A percentile compares a stretch with the other conserved stretches of the same genome.
Evolutionary conservation across 805 yeast genomes (phyloP).

Genomic region (Yarrowia sp.): DNA sequence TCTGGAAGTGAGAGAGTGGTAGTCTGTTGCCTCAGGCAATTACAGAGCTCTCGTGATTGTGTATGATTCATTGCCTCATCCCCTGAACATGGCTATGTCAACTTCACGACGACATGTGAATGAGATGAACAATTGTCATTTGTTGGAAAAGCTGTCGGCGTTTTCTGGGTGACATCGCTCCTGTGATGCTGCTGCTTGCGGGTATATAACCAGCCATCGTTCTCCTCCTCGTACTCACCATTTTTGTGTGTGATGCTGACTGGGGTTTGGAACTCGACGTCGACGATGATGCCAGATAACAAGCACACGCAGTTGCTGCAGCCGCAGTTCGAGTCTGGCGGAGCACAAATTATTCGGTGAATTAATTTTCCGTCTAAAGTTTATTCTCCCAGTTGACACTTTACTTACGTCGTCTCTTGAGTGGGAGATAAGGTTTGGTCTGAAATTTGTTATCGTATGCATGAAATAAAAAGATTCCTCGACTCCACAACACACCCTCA

Average conservation of each 20-base stretch:
- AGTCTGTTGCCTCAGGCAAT: too few relatives aligned
- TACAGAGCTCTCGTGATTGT: too few relatives aligned
- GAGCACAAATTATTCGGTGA: too few relatives aligned
- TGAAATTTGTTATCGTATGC: slow-evolving; percentile 38
- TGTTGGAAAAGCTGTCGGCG: too few relatives aligned
- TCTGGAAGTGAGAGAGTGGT: neutral
- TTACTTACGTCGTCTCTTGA: neutral
- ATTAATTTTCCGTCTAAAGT: neutral
- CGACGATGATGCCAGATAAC: slow-evolving; percentile 39
- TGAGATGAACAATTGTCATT: too few relatives aligned
- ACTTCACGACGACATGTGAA: neutral
- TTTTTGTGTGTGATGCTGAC: slow-evolving; percentile 25
- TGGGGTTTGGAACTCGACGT: slow-evolving; percentile 8
- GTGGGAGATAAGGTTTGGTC: neutral
- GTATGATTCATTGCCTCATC: too few relatives aligned
- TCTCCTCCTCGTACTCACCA: slow-evolving; percentile 12
- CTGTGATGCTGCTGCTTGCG: too few relatives aligned
- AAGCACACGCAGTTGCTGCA: slow-evolving; percentile 23
- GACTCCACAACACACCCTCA: slow-evolving; percentile 1
- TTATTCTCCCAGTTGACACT: neutral
- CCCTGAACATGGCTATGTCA: neutral
- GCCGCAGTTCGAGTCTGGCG: slow-evolving; percentile 14
- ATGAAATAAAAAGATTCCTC: slow-evolving; percentile 24
- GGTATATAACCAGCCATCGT: too few relatives aligned
- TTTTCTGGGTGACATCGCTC: neutral